Percentiles rank a stretch among this genome's conserved stretches.
Conservation (phyloP, 139 green algal genomes). For the Haematococcus lacustris region DNA sequence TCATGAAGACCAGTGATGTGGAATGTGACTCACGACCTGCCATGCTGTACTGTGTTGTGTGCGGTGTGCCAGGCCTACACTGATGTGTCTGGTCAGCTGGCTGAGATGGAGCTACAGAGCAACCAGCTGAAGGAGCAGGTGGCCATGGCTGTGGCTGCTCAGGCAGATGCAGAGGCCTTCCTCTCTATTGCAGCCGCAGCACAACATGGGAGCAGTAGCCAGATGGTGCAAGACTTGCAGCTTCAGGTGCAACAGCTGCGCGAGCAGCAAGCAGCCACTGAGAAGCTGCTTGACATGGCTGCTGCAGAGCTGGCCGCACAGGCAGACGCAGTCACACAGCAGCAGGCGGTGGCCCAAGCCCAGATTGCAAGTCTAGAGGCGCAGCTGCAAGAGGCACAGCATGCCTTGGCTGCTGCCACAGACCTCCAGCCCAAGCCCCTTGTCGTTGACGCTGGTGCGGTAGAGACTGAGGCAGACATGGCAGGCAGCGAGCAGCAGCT, state of each 20-base stretch:
- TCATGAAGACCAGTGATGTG: too few species aligned
- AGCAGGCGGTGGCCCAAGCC: neutral
- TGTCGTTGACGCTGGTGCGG: too few species aligned
- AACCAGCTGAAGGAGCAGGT: slow-evolving; percentile 9
- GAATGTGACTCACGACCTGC: too few species aligned
- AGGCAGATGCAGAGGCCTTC: too few species aligned
- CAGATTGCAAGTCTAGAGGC: neutral
- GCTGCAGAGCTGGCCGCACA: slow-evolving; percentile 5
- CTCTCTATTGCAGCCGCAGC: too few species aligned
- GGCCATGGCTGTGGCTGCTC: neutral
- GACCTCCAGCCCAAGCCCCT: too few species aligned
- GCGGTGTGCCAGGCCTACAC: neutral
- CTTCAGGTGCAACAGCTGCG: too few species aligned
- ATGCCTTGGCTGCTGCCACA: neutral
- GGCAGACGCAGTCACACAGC: neutral
- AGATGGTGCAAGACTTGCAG: slow-evolving; percentile 1
- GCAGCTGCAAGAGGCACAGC: slow-evolving; percentile 7
- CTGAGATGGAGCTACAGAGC: neutral
- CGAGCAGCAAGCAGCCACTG: too few species aligned
- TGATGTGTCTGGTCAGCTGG: slow-evolving; percentile 6
- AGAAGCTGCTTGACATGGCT: neutral
- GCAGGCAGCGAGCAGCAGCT: too few species aligned
- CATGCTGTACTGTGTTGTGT: too few species aligned
- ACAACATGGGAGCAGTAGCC: slow-evolving; percentile 9
- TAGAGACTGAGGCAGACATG: too few species aligned